Evolutionary conservation across 345 rosid species (phyloP).

Genomic region (Citrus inodora): DNA sequence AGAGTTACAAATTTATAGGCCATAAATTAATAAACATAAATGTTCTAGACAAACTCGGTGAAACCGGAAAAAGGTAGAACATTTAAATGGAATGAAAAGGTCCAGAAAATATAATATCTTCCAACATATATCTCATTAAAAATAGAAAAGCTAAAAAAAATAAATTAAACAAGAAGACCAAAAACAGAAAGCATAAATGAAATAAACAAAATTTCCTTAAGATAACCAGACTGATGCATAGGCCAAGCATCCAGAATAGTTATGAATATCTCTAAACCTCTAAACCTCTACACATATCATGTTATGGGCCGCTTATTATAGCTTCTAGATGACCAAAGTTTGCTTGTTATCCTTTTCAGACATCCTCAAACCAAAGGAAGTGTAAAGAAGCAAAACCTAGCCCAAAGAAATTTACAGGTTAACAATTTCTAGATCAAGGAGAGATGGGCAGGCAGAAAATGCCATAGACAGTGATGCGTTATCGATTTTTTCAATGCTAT

Average conservation of each 20-base stretch:
- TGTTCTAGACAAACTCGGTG: not conserved
- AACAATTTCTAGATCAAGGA: slow-evolving; percentile 78
- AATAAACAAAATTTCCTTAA: not conserved
- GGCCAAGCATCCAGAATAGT: not conserved
- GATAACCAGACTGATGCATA: not conserved
- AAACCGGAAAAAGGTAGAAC: not conserved
- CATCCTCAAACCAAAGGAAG: slow-evolving; percentile 6
- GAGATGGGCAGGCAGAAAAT: slow-evolving; percentile 61
- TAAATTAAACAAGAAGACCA: not conserved
- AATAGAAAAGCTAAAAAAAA: not conserved
- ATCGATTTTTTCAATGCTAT: slow-evolving; percentile 54
- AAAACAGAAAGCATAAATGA: slow-evolving; percentile 6
- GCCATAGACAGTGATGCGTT: slow-evolving; percentile 46
- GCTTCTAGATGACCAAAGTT: not conserved
- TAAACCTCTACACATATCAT: not conserved
- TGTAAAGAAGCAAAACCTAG: slow-evolving; percentile 5
- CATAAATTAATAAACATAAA: not conserved
- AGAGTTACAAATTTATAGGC: not conserved
- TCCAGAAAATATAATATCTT: not conserved
- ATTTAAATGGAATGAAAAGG: not conserved
- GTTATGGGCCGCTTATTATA: not conserved
- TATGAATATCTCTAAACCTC: not conserved
- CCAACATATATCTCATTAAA: not conserved
- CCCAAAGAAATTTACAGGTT: slow-evolving; percentile 61
- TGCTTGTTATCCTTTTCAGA: not conserved